Evolutionary conservation across 2,329 filamentous ascomycete species (phyloP), one percentile per base, ranked within the genome.

Genomic region (Xylariaceae sp.): DNA sequence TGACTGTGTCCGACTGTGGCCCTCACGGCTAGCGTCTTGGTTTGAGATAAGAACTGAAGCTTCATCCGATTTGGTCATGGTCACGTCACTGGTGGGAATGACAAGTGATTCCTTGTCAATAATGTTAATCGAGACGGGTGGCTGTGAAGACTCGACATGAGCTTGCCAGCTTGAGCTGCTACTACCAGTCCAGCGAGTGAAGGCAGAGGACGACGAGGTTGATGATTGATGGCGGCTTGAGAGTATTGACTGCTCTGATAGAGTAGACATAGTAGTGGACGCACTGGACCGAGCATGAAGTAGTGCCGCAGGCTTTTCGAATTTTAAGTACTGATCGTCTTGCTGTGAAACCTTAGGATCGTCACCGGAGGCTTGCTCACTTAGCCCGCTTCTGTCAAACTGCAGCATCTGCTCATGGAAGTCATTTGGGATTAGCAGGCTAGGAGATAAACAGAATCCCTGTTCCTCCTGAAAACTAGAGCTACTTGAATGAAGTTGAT

Each of bases 371-470:
- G 72, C 68, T 41, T 61, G 58, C n/a, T 64, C 57, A 21, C 35
- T 49, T 21, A 53, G 47, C 39, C 55, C 56, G n/a, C 50, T 53
- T 33, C 57, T 46, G 48, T 77, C 75, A 32, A 72, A 71, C 10
- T 70, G 64, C 33, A 79, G 66, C 74, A 84, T 80, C 60, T 84
- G 77, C 56, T 80, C 75, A 46, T 81, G 77, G 60, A 80, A 84
- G 45, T 87, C 84, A 40, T 74, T 70, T 10, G 84, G 83, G 47
- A 87, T 84, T 43, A 87, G 74, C n/a, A 87, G 73, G 3, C 81
- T 81, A 0, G 84, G 84, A 6, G 84, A 86, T 27, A 86, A 69
- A 35, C 74, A 77, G 64, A 85, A 85, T 11, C 80, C 81, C 50
- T 85, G 80, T 0, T 78, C 79, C 65, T 86, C 83, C 61, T 79